Evolutionary conservation across 2,329 filamentous ascomycete species (phyloP), one percentile per base, ranked within the genome.

Genomic region (Trichoderma oligosporum): DNA sequence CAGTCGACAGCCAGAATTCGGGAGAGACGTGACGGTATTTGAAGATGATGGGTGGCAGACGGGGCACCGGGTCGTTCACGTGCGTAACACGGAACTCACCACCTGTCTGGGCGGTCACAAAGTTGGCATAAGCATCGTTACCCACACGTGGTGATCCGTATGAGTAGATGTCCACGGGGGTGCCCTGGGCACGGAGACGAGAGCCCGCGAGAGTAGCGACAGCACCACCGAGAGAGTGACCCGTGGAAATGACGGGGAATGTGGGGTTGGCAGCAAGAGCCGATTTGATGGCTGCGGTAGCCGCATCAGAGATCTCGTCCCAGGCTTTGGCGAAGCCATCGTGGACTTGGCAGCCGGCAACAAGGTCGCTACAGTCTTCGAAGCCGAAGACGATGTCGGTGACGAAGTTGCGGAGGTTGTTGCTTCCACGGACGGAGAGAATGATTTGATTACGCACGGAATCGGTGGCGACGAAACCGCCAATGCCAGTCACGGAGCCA

Each of bases 141-240:
- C 85, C 87, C 16, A 85, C 77, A 44, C 85, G 84, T 1, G 87
- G 87, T 16, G 82, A 77, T 60, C 87, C 87, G 71, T 81, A 90
- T 1, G 82, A 85, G 76, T 85, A 88, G 41, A 88, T 64, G 63
- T 86, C 83, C 14, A 67, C 59, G 1, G 71, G 61, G 58, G 72
- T 70, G 39, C 79, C 82, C 8, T 67, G 65, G 5, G 68, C 68
- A 45, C 84, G 79, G 18, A 88, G 71, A 62, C 82, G 76, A 0
- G 78, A 82, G 0, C 78, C 82, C 0, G 77, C 85, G 4, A 90
- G 68, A 6, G 80, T 82, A 36, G 80, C 83, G 2, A 89, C 74
- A 6, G 85, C 85, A 24, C 76, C 87, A 46, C 87, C 87, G 4
- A 90, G 81, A 8, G 83, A 87, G 74, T 89, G 86, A 33, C 87